These are phyloP conservation scores for Phoma herbarum DNA, from an alignment of 2,329 filamentous ascomycete genomes.

Conservation along the genomic window DNA sequence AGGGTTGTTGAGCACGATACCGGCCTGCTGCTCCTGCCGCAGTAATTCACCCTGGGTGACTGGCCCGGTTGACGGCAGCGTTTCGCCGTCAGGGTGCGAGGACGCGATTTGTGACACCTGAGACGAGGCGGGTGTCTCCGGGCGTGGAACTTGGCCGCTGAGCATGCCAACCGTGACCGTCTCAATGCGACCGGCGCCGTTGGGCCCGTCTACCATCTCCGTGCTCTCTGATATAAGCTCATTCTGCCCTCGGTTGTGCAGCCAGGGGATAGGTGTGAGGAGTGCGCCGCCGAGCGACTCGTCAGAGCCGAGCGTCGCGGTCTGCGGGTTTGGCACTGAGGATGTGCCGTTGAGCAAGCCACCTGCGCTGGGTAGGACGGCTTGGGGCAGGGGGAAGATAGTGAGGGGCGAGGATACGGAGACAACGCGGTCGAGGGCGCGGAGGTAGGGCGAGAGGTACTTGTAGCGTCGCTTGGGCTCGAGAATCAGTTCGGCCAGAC, in stretches of 20 bases:
- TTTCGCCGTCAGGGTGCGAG: slow-evolving; percentile 47
- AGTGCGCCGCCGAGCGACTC: slow-evolving; percentile 90
- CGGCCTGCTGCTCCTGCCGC: slow-evolving; percentile 84
- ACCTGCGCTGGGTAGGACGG: slow-evolving; percentile 60
- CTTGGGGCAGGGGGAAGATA: slow-evolving; percentile 81
- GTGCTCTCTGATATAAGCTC: slow-evolving; percentile 77
- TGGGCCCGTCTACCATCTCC: slow-evolving; percentile 82
- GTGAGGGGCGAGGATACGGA: slow-evolving; percentile 85
- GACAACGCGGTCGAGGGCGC: slow-evolving; percentile 88
- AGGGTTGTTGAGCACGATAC: slow-evolving; percentile 70
- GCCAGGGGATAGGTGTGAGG: slow-evolving; percentile 93
- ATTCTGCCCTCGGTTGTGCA: slow-evolving; percentile 62
- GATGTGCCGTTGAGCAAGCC: slow-evolving; percentile 68
- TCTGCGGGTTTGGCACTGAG: slow-evolving; percentile 49
- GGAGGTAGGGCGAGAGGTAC: slow-evolving; percentile 82
- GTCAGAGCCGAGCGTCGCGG: slow-evolving; percentile 73
- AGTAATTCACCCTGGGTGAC: slow-evolving; percentile 82
- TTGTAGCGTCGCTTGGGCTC: slow-evolving; percentile 80
- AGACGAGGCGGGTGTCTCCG: slow-evolving; percentile 19
- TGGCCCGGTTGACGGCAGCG: slow-evolving; percentile 47
- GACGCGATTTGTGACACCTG: slow-evolving; percentile 42
- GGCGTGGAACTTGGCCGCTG: slow-evolving; percentile 21
- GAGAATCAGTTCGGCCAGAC: slow-evolving; percentile 85
- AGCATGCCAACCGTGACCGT: slow-evolving; percentile 77
- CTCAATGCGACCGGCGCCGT: slow-evolving; percentile 80